Evolutionary conservation across 129 eudicot species (phyloP).

Genomic region (Arctium minus): DNA sequence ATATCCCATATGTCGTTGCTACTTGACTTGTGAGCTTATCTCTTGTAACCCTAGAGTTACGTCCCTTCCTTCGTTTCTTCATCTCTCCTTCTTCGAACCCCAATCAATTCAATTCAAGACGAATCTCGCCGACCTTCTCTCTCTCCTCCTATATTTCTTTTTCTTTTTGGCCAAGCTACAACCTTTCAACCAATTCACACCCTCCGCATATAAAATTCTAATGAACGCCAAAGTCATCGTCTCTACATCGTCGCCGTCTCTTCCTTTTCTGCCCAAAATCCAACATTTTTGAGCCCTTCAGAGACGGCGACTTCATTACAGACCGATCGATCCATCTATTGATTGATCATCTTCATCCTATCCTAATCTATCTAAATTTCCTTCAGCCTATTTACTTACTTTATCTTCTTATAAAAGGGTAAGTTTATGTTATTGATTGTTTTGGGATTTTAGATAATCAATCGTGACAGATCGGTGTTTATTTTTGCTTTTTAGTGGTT

Average conservation of each 20-base stretch:
- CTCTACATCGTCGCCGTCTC: conserved; percentile 39
- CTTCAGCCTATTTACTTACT: conserved; percentile 4
- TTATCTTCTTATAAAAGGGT: conserved; percentile 7
- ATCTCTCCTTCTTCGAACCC: conserved; percentile 3
- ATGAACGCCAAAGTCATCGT: conserved; percentile 24
- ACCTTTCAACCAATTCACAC: conserved; percentile 25
- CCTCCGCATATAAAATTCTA: neutral
- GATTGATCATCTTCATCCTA: conserved; percentile 13
- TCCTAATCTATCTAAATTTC: neutral
- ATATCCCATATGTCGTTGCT: neutral
- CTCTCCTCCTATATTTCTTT: neutral
- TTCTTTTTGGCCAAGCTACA: conserved; percentile 17
- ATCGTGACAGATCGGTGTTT: conserved; percentile 8
- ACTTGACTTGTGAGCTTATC: conserved; percentile 25
- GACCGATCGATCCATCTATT: conserved; percentile 22
- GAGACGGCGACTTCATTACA: conserved; percentile 36
- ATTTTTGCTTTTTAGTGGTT: neutral
- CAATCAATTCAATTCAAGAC: neutral
- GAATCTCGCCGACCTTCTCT: conserved; percentile 14
- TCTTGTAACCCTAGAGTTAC: conserved; percentile 13
- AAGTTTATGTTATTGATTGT: neutral
- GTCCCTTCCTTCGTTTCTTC: neutral
- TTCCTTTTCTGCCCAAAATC: conserved; percentile 8
- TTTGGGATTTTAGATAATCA: neutral
- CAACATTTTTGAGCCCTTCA: neutral